Conservation (phyloP, 306 rosid genomes). For the Fagus crenata region DNA sequence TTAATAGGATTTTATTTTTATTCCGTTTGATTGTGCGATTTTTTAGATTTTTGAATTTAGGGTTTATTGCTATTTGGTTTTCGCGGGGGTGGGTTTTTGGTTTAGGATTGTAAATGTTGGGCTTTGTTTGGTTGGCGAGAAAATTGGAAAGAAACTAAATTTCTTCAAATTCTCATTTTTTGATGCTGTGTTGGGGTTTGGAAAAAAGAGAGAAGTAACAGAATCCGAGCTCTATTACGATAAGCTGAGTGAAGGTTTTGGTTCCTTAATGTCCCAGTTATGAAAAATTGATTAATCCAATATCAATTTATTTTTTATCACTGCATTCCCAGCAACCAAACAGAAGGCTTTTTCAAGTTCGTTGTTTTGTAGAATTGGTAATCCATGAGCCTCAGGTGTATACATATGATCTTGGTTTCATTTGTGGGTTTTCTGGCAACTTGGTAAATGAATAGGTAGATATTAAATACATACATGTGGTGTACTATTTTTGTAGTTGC, state of each 20-base stretch:
- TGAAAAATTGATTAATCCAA: slow-evolving; percentile 6
- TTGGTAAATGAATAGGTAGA: too few relatives aligned
- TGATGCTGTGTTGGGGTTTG: slow-evolving; percentile 12
- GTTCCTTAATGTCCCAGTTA: slow-evolving; percentile 10
- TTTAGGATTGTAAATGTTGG: slow-evolving; percentile 23
- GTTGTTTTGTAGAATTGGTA: background rate
- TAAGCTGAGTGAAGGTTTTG: slow-evolving; percentile 16
- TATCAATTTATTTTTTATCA: slow-evolving; percentile 15
- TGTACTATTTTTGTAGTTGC: slow-evolving; percentile 12
- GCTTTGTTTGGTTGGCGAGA: slow-evolving; percentile 22
- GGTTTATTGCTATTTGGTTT: slow-evolving; percentile 41
- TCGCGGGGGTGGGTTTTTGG: slow-evolving; percentile 40
- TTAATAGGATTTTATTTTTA: slow-evolving; percentile 28
- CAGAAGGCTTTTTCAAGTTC: slow-evolving; percentile 10
- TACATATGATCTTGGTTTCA: background rate
- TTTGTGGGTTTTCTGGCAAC: background rate
- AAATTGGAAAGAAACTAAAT: slow-evolving; percentile 3
- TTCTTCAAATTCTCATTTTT: background rate
- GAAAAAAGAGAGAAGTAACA: slow-evolving; percentile 11
- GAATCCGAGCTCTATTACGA: slow-evolving; percentile 10
- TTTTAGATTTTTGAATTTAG: slow-evolving; percentile 25
- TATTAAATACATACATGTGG: background rate
- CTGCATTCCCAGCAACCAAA: background rate
- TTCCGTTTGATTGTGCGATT: slow-evolving; percentile 23
- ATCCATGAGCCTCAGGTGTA: background rate